Evolutionary conservation across 495 filamentous ascomycete genomes (phyloP), one percentile per base, ranked within the genome.

Genomic region (Podospora fimiseda): DNA sequence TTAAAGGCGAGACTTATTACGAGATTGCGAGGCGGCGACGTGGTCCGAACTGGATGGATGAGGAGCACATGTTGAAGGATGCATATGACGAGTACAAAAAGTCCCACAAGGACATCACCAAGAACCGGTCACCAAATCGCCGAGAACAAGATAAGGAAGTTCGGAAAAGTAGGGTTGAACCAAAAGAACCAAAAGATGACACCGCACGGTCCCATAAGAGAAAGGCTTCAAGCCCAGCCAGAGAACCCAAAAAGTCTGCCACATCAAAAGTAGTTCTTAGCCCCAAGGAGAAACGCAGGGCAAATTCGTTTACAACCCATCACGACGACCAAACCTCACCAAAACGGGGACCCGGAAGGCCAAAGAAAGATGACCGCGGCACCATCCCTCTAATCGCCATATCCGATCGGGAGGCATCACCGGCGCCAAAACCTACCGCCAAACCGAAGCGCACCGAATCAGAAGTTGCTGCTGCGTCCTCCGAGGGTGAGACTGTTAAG

Each of bases 31-130:
- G 83, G 52, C 82, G 87, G 27, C 83, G 90, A 37, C 82, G 82
- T 50, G 91, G 93, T 1, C 87, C 89, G 36, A 82, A 85, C 48
- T 96, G 91, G 92, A 83, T 91, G 62, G 84, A 91, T 57, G 93
- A 98, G 65, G 81, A 85, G 48, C 78, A 87, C n/a, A 70, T 94
- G 42, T 69, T 98, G 42, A 88, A 90, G 64, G 73, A 81, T 33
- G 87, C 89, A 4, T 92, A 85, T 55, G 86, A 95, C 38, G 79
- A 81, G 18, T 80, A 78, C 60, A 72, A 64, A 43, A 74, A 77
- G 55, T 58, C 59, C 2, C 70, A 78, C 41, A 74, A 75, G 27
- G 58, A 62, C 37, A 52, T 46, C 38, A 56, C 65, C 7, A 73
- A 78, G 69, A 61, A 70, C 50, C 68, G 74, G 19, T 84, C 82